These are phyloP conservation scores for Microsporum ferrugineum DNA, from an alignment of 2,329 filamentous ascomycete genomes.

Conservation along the genomic window DNA sequence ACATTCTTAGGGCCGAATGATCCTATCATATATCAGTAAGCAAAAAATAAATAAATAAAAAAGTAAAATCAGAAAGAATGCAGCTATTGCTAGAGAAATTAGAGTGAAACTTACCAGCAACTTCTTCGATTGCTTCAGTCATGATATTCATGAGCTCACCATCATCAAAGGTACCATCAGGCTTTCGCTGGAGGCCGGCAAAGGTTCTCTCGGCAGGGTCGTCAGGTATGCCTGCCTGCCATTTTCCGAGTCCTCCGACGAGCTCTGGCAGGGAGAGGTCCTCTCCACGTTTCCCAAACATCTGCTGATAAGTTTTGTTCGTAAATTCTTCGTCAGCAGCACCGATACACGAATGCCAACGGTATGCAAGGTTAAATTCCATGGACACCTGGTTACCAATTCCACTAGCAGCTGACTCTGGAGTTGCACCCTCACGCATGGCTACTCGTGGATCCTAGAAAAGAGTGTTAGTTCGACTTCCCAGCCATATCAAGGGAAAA, in stretches of 20 bases:
- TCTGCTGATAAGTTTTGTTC: constrained; percentile 45
- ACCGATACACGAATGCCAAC: constrained; percentile 53
- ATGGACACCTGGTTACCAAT: constrained; percentile 42
- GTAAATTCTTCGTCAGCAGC: constrained; percentile 63
- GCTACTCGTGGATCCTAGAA: constrained; percentile 30
- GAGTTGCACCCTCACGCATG: constrained; percentile 16
- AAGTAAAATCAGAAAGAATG: not conserved
- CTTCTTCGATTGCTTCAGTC: constrained; percentile 54
- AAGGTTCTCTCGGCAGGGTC: constrained; percentile 56
- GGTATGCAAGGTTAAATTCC: constrained; percentile 45
- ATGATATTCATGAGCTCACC: constrained; percentile 58
- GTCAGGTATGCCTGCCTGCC: constrained; percentile 44
- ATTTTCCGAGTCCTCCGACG: constrained; percentile 44
- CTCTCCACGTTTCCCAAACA: constrained; percentile 15
- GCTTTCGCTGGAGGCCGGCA: constrained; percentile 46
- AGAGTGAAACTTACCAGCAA: constrained; percentile 46
- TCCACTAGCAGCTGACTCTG: constrained; percentile 28
- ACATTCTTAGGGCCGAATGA: constrained; percentile 56
- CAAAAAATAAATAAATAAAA: too few relatives aligned
- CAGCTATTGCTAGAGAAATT: not conserved
- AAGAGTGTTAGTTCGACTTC: not conserved
- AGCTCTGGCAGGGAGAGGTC: constrained; percentile 15
- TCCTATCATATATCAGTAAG: constrained; percentile 1
- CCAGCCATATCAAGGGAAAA: not conserved
- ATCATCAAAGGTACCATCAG: constrained; percentile 54